Base-by-base conservation (phyloP, 495 filamentous ascomycete genomes). In the Xylaria scruposa region DNA sequence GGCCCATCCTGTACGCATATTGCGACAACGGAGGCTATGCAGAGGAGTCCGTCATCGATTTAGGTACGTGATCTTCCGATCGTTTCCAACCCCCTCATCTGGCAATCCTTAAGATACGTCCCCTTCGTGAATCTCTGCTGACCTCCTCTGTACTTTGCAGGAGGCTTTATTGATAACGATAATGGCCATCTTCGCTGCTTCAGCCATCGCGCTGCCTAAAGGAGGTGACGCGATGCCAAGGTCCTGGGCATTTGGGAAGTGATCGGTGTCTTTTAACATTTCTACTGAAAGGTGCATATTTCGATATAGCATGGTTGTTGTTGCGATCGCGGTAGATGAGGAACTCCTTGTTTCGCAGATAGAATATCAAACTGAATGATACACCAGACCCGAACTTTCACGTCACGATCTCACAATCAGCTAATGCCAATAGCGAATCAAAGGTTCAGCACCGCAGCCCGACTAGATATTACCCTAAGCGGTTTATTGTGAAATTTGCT, bases 171-270 rank as follows among this genome's bases (percentile, higher is more conserved):
- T 44, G 67, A 69, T 38, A 70, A 70, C 40, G 56, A 70, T 4
- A 42, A 62, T 19, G 68, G 68, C n/a, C 56, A 12, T 62, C 44
- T 61, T 33, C 40, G 26, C 31, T 70, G 68, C 68, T 70, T 70
- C 29, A n/a, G 31, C n/a, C 56, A 62, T n/a, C 26, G 44, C 24
- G 58, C 36, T 13, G 19, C 42, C 31, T 47, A 49, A 15, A 44
- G 46, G 38, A 19, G 40, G 44, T 1, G 17, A 38, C 26, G 15
- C 38, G 3, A 19, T 26, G 47, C 19, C 24, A 26, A 51, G 46
- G 1, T 33, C 17, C 17, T 38, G 29, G 47, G 4, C 7, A 24
- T 51, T 49, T 17, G 13, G 64, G 31, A 33, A 10, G 13, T 6
- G 33, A 47, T 21, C 9, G 15, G 12, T 31, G 21, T 33, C 38